Evolutionary conservation across 352 stramenopile genomes (phyloP), one percentile per base, ranked within the genome.

Genomic region (Pythium catenulatum): DNA sequence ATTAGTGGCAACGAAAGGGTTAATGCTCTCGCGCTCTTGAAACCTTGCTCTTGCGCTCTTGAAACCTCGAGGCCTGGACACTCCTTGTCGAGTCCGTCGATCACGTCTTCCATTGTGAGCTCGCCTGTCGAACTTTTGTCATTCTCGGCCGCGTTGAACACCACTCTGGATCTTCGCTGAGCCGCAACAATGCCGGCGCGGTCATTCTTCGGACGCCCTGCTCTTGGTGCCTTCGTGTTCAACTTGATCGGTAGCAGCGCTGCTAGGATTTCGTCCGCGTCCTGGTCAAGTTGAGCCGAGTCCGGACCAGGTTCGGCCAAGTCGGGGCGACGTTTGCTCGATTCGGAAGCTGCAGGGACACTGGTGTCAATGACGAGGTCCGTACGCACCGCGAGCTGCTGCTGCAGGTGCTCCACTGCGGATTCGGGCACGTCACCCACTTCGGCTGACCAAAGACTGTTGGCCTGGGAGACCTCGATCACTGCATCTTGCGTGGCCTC

Each of bases 91-190:
- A 86, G 2, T 5, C n/a, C 54, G 23, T 63, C 25, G 19, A 83
- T 4, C 2, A 90, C 37, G 2, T 46, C 76, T 8, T 46, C 13
- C 43, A 90, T 43, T 0, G 78, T 86, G 1, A 82, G 52, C 32
- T 88, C 81, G n/a, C 48, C 77, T 1, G 68, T 52, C 15, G 32
- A 1, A 45, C 17, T 25, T 1, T 39, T 50, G 8, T 25, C 50
- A 19, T 50, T 27, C 32, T 86, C 70, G 0, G 63, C 27, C 0
- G 63, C 70, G 9, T 70, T 78, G 32, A 69, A 90, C 46, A 48
- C 72, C 9, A 83, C 61, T 2, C 76, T 41, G 2, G 61, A 54
- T 11, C 59, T 15, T 34, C 25, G 39, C n/a, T 85, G 50, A 8
- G 50, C 41, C 4, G 81, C 77, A 21, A 39, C 17, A 15, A 72